Evolutionary conservation across 148 eudicot genomes (phyloP), one percentile per base, ranked within the genome.

Genomic region (Arctostaphylos glauca): DNA sequence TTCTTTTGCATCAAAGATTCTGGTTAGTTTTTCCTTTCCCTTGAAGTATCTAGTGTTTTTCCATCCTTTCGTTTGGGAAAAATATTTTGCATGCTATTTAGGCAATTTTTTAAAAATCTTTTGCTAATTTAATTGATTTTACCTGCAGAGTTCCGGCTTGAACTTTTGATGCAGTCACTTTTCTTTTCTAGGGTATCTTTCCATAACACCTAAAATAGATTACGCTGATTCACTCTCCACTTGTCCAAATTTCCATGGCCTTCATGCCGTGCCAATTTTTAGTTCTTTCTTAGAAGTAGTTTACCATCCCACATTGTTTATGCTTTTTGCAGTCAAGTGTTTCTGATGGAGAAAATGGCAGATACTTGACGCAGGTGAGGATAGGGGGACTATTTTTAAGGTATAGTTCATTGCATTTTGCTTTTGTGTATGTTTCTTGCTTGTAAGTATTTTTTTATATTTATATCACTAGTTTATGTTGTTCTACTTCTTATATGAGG

Each of bases 131-230:
- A 54, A 9, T 77, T 31, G 52, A 6, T 82, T 71, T 76, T 81
- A 78, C 78, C 85, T 92, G 89, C 95, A 94, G 98, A 96, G 25
- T 96, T 96, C 83, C 93, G 91, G 87, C 94, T 96, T 82, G 98
- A 96, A 76, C 98, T 96, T 86, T 83, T 94, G 85, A 92, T 96
- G 98, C 99, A 96, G 86, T 94, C 99, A 16, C 94, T 96, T 84
- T 79, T 84, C 81, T 91, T 96, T 86, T 91, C 99, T 81, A 90
- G 99, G 93, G 99, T 96, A 93, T 84, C 78, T 71, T 80, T 55
- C 76, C 80, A 41, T 53, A 25, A 47, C 77, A 55, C 47, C 8
- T 47, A 10, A 56, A 19, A 7, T 58, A 12, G 38, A 38, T 13
- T 23, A 25, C 49, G 18, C 64, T 18, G 13, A 23, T 18, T 81